Evolutionary conservation across 805 yeast genomes (phyloP).

Genomic region (Allodekkera sacchari): DNA sequence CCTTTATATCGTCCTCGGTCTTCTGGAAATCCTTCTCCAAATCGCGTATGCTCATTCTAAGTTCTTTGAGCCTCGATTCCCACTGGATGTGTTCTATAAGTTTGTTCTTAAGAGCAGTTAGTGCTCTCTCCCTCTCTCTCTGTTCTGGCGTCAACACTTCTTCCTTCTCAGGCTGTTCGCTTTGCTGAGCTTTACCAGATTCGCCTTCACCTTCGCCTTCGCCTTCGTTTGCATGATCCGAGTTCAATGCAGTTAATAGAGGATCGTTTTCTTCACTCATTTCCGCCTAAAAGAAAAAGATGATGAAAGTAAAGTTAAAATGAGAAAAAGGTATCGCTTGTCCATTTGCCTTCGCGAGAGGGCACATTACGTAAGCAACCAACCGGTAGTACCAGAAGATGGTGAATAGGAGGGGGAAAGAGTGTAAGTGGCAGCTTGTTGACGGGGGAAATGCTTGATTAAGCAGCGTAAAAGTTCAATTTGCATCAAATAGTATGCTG

Average conservation of each 20-base stretch:
- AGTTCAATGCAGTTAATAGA: conserved; percentile 58
- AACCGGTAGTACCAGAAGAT: no score
- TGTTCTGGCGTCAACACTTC: conserved; percentile 10
- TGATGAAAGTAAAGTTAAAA: neutral
- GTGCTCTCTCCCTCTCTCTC: conserved; percentile 55
- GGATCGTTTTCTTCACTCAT: conserved; percentile 57
- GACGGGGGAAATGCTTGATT: neutral
- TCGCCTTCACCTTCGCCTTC: conserved; percentile 3
- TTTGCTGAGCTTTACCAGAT: conserved; percentile 5
- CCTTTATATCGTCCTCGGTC: conserved; percentile 96
- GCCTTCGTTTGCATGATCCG: conserved; percentile 17
- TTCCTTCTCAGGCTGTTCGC: conserved; percentile 6
- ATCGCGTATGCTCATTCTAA: conserved; percentile 75
- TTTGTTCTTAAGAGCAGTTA: conserved; percentile 73
- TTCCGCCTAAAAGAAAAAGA: neutral
- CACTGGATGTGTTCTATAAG: conserved; percentile 88
- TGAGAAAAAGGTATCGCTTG: no score
- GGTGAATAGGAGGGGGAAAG: neutral
- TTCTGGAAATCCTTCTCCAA: conserved; percentile 78
- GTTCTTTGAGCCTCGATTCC: conserved; percentile 82
- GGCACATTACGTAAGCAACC: no score
- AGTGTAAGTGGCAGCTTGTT: neutral
- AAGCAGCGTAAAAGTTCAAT: no score
- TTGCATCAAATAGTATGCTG: no score
- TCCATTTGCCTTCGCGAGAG: no score